phyloP scores from a whole-genome alignment of 371 early-diverging fungal genomes.

The Vairimorpha necatrix region DNA sequence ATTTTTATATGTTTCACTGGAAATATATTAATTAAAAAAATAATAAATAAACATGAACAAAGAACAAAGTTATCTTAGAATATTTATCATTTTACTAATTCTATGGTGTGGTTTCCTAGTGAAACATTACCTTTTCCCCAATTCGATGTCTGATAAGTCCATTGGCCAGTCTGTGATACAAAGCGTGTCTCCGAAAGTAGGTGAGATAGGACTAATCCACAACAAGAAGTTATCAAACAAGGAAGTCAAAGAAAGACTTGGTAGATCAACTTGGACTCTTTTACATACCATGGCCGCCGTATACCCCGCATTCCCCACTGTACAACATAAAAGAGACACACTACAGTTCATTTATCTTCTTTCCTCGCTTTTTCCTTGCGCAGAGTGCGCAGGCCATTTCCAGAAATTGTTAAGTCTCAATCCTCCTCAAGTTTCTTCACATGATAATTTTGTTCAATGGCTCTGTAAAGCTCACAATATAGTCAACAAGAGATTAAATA shows the following conservation, averaged over 20 bases:
- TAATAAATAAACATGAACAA: conserved; percentile 61
- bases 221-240: conserved; percentile 51
- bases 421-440: conserved; percentile 76
- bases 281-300: conserved; percentile 93
- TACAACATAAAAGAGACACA: conserved; percentile 72
- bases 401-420: conserved; percentile 68
- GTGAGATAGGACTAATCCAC: conserved; percentile 1
- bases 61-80: conserved; percentile 29
- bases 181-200: background rate
- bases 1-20: no score
- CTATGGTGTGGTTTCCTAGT: conserved; percentile 36
- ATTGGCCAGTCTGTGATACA: background rate
- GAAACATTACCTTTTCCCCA: conserved; percentile 27
- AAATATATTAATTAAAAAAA: no score
- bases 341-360: conserved; percentile 74
- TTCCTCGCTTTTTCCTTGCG: conserved; percentile 84
- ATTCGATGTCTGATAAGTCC: background rate
- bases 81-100: conserved; percentile 8
- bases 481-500: conserved; percentile 82
- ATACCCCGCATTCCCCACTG: conserved; percentile 79
- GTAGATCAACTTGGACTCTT: conserved; percentile 87
- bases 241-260: conserved; percentile 74
- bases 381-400: conserved; percentile 71
- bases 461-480: conserved; percentile 88
- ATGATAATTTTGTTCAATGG: conserved; percentile 74